Conservation (phyloP, 2,329 filamentous ascomycete genomes). For the Aspergillus pseudoterreus region DNA sequence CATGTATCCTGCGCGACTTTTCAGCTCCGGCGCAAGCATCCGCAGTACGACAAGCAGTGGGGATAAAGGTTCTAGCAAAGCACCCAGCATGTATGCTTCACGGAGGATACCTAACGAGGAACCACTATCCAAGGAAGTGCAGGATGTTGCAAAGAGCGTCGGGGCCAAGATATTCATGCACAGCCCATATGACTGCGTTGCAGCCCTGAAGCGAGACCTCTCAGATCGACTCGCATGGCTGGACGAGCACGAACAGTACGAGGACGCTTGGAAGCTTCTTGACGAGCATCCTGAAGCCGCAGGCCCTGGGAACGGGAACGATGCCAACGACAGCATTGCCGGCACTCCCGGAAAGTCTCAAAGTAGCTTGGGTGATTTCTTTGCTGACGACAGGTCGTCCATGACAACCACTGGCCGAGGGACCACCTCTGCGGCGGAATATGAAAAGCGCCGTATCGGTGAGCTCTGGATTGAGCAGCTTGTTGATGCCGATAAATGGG, state of each 20-base stretch:
- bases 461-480: conserved; percentile 92
- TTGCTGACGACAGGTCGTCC: conserved; percentile 64
- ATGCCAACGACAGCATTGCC: conserved; percentile 31
- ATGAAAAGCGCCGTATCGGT: conserved; percentile 85
- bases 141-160: conserved; percentile 50
- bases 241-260: conserved; percentile 73
- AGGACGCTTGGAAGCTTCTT: conserved; percentile 83
- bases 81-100: conserved; percentile 51
- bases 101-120: conserved; percentile 47
- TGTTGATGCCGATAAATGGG: conserved; percentile 71
- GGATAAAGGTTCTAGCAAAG: conserved; percentile 54
- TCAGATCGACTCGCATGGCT: conserved; percentile 84
- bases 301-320: conserved; percentile 36
- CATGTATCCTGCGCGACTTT: conserved; percentile 79
- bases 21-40: conserved; percentile 81
- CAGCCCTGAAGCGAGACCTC: conserved; percentile 82
- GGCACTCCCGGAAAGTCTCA: conserved; percentile 32
- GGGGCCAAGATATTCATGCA: conserved; percentile 87
- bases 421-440: conserved; percentile 66
- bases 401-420: conserved; percentile 58
- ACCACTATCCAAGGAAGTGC: conserved; percentile 37
- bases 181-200: conserved; percentile 93
- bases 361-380: conserved; percentile 62
- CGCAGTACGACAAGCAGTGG: conserved; percentile 53
- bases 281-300: conserved; percentile 78